Conservation (phyloP, 805 yeast genomes). For the Starmerella etchellsii region DNA sequence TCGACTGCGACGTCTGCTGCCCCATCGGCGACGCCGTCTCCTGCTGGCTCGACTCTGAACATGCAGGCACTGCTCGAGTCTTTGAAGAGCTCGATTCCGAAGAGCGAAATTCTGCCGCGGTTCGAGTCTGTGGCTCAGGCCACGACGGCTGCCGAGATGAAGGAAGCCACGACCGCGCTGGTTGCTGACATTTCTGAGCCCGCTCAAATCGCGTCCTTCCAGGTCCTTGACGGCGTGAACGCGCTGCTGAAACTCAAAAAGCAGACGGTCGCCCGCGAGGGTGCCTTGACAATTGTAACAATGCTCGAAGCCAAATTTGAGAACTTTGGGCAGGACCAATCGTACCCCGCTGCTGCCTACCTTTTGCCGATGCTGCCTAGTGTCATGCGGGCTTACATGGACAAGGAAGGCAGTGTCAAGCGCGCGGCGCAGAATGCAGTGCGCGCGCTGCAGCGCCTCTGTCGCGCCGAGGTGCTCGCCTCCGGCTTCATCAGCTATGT, state of each 20-base stretch:
- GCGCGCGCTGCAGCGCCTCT: conserved; percentile 54
- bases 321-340: conserved; percentile 38
- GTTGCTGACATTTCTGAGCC: conserved; percentile 40
- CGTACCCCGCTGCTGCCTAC: conserved; percentile 44
- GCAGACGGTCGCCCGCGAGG: conserved; percentile 62
- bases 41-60: conserved; percentile 38
- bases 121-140: conserved; percentile 42
- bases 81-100: conserved; percentile 42
- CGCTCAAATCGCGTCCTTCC: conserved; percentile 47
- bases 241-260: conserved; percentile 64
- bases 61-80: conserved; percentile 64
- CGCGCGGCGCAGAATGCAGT: conserved; percentile 74
- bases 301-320: conserved; percentile 49
- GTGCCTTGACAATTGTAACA: conserved; percentile 50
- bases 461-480: conserved; percentile 66
- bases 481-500: conserved; percentile 53
- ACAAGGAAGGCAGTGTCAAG: conserved; percentile 75
- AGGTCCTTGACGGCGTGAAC: conserved; percentile 46
- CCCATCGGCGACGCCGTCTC: conserved; percentile 35
- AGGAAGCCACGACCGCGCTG: conserved; percentile 41
- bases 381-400: conserved; percentile 63
- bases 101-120: conserved; percentile 53
- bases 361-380: conserved; percentile 48
- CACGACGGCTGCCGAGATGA: conserved; percentile 41
- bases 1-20: conserved; percentile 21